A percentile compares a stretch with the other conserved stretches of the same genome.
phyloP scores from a whole-genome alignment of 495 filamentous ascomycete genomes.

The Penicillium subrubescens region DNA sequence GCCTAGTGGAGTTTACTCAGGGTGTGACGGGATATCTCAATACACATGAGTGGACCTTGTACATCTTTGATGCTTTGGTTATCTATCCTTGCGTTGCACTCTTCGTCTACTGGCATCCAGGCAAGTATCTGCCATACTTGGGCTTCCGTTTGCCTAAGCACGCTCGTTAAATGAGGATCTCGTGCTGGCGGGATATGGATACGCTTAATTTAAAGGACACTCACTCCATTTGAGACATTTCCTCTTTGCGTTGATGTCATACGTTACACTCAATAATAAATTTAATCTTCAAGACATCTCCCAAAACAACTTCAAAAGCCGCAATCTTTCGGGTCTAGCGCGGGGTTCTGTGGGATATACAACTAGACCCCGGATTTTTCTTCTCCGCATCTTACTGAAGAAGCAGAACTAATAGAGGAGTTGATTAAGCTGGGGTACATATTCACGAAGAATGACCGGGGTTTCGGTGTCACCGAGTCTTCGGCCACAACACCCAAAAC shows the following conservation, averaged over 20 bases:
- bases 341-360: neutral
- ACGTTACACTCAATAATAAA: neutral
- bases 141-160: slow-evolving; percentile 29
- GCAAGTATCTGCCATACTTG: slow-evolving; percentile 46
- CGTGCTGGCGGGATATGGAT: neutral
- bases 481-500: neutral
- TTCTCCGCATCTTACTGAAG: neutral
- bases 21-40: slow-evolving; percentile 55
- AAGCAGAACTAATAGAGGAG: neutral
- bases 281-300: neutral
- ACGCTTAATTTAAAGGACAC: neutral
- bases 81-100: slow-evolving; percentile 57
- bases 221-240: neutral
- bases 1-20: slow-evolving; percentile 63
- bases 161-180: neutral
- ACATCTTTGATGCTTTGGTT: slow-evolving; percentile 60
- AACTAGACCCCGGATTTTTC: neutral
- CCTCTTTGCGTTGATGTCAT: neutral
- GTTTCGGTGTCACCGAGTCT: neutral
- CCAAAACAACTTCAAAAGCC: neutral
- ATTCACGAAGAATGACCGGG: neutral
- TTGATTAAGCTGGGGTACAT: neutral
- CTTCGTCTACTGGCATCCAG: slow-evolving; percentile 52
- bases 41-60: slow-evolving; percentile 59
- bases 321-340: neutral